Evolutionary conservation across 305 asterid species (phyloP), one percentile per base, ranked within the genome.

Genomic region (Coffea humblotiana): DNA sequence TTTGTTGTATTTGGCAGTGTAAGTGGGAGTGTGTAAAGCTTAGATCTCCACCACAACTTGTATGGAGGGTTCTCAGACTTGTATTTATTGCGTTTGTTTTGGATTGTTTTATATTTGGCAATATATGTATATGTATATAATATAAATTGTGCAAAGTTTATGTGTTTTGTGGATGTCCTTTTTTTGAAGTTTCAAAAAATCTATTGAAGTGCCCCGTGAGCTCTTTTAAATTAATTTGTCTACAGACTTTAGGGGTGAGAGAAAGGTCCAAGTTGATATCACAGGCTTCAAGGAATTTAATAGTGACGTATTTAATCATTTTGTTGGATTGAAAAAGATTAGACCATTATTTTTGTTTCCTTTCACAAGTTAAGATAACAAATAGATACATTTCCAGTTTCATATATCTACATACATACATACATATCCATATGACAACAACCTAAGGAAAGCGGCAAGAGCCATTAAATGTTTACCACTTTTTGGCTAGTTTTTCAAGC

Each of bases 11-110:
- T 80, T 74, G 63, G 76, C 82, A 66, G 75, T 63, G 85, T 18
- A 47, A 82, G 72, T 68, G 82, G 83, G 88, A 88, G 89, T 75
- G 86, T 45, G 89, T 80, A 79, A 81, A 79, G 82, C 80, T 79
- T 69, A 76, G 84, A 86, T 83, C 87, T 87, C 83, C 85, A 90
- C 97, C 97, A 92, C 97, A 92, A 87, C 82, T 92, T 84, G 84
- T 74, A 78, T 75, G 29, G 73, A 56, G 88, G 84, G 84, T 82
- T 76, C 77, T 74, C 78, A 81, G 80, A 74, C 72, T 89, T 91
- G 94, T 88, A 84, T 83, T 84, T 83, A 74, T 77, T 77, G 75
- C 75, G 45, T 71, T 76, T 78, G 82, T 83, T 71, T 84, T 84
- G 86, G 72, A 80, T 72, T 78, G 79, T 85, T 35, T 84, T 76